Conservation (phyloP, 2,329 filamentous ascomycete genomes). For the Aspergillus ustus region DNA sequence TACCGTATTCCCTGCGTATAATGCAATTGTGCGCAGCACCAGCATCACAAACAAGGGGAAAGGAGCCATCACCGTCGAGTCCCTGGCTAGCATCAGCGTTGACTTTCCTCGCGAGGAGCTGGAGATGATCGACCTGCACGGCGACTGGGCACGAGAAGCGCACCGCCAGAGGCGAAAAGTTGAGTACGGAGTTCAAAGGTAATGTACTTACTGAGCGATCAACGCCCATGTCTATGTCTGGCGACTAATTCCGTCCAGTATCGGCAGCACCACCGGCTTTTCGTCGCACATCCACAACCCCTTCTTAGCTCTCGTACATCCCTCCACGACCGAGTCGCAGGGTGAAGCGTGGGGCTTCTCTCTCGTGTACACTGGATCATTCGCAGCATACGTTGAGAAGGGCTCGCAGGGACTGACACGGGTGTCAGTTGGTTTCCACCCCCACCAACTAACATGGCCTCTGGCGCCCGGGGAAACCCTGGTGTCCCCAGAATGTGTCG, state of each 20-base stretch:
- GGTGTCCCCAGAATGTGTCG: slow-evolving; percentile 65
- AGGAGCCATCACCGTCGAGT: slow-evolving; percentile 58
- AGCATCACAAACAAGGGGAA: slow-evolving; percentile 64
- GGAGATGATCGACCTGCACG: slow-evolving; percentile 65
- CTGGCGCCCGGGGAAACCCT: slow-evolving; percentile 62
- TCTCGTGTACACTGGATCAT: slow-evolving; percentile 68
- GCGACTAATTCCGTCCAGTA: slow-evolving; percentile 45
- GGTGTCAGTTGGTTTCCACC: slow-evolving; percentile 64
- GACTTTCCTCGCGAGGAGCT: slow-evolving; percentile 65
- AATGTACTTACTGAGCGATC: slow-evolving; percentile 24
- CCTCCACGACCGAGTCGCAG: slow-evolving; percentile 62
- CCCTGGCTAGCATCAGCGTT: slow-evolving; percentile 64
- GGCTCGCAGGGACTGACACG: slow-evolving; percentile 66
- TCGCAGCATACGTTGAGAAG: slow-evolving; percentile 64
- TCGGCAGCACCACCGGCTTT: slow-evolving; percentile 65
- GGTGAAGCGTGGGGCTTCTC: slow-evolving; percentile 70
- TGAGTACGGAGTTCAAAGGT: slow-evolving; percentile 62
- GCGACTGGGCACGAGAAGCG: slow-evolving; percentile 67
- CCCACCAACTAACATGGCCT: slow-evolving; percentile 63
- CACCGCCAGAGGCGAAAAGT: slow-evolving; percentile 60
- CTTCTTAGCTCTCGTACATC: slow-evolving; percentile 62
- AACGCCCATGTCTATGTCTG: neutral
- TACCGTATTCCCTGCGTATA: slow-evolving; percentile 65
- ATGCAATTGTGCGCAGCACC: slow-evolving; percentile 66
- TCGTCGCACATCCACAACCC: slow-evolving; percentile 69